These are phyloP conservation scores for Cordyceps militaris DNA, from an alignment of 2,329 filamentous ascomycete genomes.

Conservation along the genomic window DNA sequence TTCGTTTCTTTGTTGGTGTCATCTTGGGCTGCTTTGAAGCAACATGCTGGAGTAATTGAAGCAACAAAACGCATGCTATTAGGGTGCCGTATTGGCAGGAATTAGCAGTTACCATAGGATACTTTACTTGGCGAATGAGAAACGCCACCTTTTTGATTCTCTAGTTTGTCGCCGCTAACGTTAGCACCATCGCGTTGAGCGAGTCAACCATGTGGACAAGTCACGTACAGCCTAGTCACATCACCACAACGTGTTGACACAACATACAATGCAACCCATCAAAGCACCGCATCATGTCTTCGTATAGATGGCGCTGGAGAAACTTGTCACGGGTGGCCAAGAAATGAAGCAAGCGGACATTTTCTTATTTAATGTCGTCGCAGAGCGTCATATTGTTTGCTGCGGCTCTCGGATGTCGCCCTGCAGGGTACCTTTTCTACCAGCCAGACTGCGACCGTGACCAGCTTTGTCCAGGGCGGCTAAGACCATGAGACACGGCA, in stretches of 20 bases:
- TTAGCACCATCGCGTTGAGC: not conserved
- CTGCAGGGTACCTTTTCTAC: not conserved
- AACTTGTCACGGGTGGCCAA: not conserved
- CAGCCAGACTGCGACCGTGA: conserved; percentile 1
- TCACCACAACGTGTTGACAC: not conserved
- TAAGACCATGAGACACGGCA: conserved; percentile 1
- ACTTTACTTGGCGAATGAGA: not conserved
- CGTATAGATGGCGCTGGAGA: not conserved
- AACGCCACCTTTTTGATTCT: too few species aligned
- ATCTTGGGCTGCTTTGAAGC: not conserved
- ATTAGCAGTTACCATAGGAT: not conserved
- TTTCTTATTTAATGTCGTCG: not conserved
- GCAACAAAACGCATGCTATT: not conserved
- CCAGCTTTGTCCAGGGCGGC: not conserved
- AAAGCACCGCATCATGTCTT: not conserved
- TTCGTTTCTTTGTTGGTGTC: not conserved
- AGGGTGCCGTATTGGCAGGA: not conserved
- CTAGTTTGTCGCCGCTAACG: not conserved
- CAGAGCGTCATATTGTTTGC: not conserved
- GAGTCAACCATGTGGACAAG: conserved; percentile 8
- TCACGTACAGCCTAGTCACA: not conserved
- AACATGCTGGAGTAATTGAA: not conserved
- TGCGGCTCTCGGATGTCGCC: not conserved
- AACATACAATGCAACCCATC: not conserved
- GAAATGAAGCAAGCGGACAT: not conserved